Evolutionary conservation across 2,329 filamentous ascomycete species (phyloP).

Genomic region (Graphilbum ipis-grandicollis): DNA sequence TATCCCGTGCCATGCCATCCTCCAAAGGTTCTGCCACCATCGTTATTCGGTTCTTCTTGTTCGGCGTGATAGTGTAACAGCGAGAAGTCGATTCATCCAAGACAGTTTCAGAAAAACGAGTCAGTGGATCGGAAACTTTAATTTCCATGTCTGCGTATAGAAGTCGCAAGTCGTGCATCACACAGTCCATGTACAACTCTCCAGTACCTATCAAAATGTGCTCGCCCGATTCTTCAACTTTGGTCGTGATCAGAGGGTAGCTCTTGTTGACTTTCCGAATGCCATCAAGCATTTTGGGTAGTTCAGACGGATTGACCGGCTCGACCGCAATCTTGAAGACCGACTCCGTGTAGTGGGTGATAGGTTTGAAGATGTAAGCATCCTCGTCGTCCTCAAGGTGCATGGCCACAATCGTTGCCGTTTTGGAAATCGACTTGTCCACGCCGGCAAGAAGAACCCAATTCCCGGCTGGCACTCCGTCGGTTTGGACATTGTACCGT

Average conservation of each 20-base stretch:
- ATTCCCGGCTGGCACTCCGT: slow-evolving; percentile 85
- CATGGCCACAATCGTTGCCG: slow-evolving; percentile 71
- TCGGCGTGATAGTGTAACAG: slow-evolving; percentile 93
- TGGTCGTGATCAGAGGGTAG: slow-evolving; percentile 87
- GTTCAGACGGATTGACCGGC: slow-evolving; percentile 91
- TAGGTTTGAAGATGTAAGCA: slow-evolving; percentile 84
- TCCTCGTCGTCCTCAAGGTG: slow-evolving; percentile 76
- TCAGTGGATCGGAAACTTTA: slow-evolving; percentile 95
- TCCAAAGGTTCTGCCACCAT: slow-evolving; percentile 96
- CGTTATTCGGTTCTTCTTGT: slow-evolving; percentile 98
- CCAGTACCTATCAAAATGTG: slow-evolving; percentile 90
- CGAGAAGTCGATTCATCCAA: slow-evolving; percentile 95
- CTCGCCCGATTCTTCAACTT: slow-evolving; percentile 95
- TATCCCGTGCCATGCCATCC: slow-evolving; percentile 85
- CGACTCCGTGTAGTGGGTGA: slow-evolving; percentile 90
- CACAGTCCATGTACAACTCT: slow-evolving; percentile 99
- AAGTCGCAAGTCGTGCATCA: slow-evolving; percentile 79
- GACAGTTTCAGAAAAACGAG: slow-evolving; percentile 92
- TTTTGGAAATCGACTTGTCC: slow-evolving; percentile 97
- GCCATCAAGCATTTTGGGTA: slow-evolving; percentile 97
- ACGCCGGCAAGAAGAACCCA: slow-evolving; percentile 83
- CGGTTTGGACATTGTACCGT: slow-evolving; percentile 79
- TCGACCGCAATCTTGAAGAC: slow-evolving; percentile 97
- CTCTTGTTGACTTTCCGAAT: slow-evolving; percentile 95
- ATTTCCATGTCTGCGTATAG: slow-evolving; percentile 99